Evolutionary conservation across 352 stramenopile genomes (phyloP), one percentile per base, ranked within the genome.

Genomic region (Globisporangium canariense): DNA sequence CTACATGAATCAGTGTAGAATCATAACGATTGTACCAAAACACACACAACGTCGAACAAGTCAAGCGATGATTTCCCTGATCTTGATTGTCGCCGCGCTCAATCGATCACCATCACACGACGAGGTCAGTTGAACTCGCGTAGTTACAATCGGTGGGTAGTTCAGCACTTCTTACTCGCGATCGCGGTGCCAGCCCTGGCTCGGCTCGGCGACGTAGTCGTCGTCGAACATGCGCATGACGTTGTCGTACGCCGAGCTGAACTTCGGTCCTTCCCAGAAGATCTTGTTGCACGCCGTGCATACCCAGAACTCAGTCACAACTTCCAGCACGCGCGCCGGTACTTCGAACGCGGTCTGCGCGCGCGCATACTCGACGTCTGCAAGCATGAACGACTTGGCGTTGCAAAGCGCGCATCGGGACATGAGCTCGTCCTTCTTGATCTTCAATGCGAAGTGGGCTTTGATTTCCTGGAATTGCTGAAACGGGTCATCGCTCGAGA

Each of bases 391-490:
- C 13, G 70, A 78, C 53, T 90, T 91, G 50, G 68, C 65, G 61
- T 93, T 91, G 70, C 82, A 91, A 20, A 74, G 79, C 5, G 79
- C 75, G 49, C 84, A 93, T 0, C 82, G 81, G 34, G 82, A 89
- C 81, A 91, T 91, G 69, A 90, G 86, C 57, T 89, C 76, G 22
- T 87, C 74, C 53, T 86, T 75, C 5, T 81, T 72, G 14, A 91
- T 62, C 22, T 83, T 71, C 7, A 91, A 70, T 0, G 73, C 79
- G 47, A 93, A 93, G 52, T 93, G 81, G 0, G 78, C 38, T 40
- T 86, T 87, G 62, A 94, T 85, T 51, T 94, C 83, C 50, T 86
- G 79, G 55, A 94, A 92, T 57, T 94, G 83, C 55, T 77, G 53
- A 43, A 88, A 79, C 25, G 79, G 76, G 54, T 91, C 79, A 57